Base-by-base conservation (phyloP, 495 filamentous ascomycete species). In the Aspergillus affinis region DNA sequence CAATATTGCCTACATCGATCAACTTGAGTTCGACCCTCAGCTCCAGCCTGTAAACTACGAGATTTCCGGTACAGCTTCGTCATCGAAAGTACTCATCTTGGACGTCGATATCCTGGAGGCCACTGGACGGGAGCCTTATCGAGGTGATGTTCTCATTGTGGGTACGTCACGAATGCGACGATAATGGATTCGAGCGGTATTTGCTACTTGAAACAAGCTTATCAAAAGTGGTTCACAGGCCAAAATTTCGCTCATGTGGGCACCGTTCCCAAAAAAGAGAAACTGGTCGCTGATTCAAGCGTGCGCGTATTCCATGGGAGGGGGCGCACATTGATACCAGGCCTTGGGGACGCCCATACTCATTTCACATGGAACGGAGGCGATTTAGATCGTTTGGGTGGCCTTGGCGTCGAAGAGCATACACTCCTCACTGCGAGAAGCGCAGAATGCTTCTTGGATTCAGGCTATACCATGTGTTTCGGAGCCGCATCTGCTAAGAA, bases 41-140 rank as follows among this genome's bases (percentile, higher is more conserved):
- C 62, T 69, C 20, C 59, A 65, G 32, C 67, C 23, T 26, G 23
- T 26, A 26, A 26, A 26, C 23, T 26, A 26, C 67, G 0, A 59
- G 52, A 69, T 73, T 9, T 61, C 65, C 23, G 76, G 76, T 15
- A 79, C 78, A 1, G 60, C 64, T 53, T 55, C 68, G 4, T 59
- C 72, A 7, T 75, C 74, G 21, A 73, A 67, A 51, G 71, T 81
- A 19, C 65, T 83, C 1, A 75, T 83, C 49, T 59, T 66, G 18
- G 73, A 82, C 61, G 80, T 82, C 12, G 73, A 75, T n/a, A 81
- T 83, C 45, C 57, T 83, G 0, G 80, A 83, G 49, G 76, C 74
- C 8, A 81, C 78, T 19, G 80, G 80, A 3, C 49, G 57, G 7
- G 72, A 74, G 17, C 76, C 78, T 0, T 83, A 80, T 61, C 64